phyloP scores from a whole-genome alignment of 1,139 yeast genomes.

The Oligophagozyma castellii region DNA sequence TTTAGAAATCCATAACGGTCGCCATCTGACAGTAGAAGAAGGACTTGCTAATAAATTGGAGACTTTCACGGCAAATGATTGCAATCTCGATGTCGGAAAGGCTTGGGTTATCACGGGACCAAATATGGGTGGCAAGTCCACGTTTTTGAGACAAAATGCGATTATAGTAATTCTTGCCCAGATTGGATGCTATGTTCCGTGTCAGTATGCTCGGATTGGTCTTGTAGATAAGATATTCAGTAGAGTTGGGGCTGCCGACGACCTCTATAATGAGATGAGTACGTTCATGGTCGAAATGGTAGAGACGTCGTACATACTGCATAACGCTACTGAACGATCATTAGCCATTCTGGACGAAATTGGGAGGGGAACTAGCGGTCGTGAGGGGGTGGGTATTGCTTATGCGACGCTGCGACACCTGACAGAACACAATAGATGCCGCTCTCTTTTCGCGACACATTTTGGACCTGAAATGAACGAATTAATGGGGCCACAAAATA shows the following conservation, averaged over 20 bases:
- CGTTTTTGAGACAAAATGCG: slow-evolving; percentile 80
- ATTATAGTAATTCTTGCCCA: slow-evolving; percentile 75
- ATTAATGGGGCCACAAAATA: slow-evolving; percentile 26
- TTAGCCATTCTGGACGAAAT: slow-evolving; percentile 87
- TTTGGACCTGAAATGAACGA: slow-evolving; percentile 57
- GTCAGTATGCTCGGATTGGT: slow-evolving; percentile 55
- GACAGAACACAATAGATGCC: slow-evolving; percentile 42
- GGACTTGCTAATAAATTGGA: slow-evolving; percentile 33
- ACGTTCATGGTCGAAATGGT: slow-evolving; percentile 98
- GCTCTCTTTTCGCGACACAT: slow-evolving; percentile 88
- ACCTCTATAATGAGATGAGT: slow-evolving; percentile 70
- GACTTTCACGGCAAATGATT: slow-evolving; percentile 56
- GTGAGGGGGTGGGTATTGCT: slow-evolving; percentile 85
- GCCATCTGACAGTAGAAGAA: slow-evolving; percentile 84
- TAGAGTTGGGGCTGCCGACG: slow-evolving; percentile 86
- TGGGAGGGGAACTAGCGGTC: slow-evolving; percentile 90
- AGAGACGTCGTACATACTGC: slow-evolving; percentile 73
- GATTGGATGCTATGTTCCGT: slow-evolving; percentile 84
- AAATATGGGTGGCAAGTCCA: slow-evolving; percentile 96
- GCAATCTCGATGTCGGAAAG: slow-evolving; percentile 28
- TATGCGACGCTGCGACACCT: slow-evolving; percentile 61
- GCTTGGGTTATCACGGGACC: slow-evolving; percentile 86
- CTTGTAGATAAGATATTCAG: slow-evolving; percentile 79
- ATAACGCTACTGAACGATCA: slow-evolving; percentile 62
- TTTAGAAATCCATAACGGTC: slow-evolving; percentile 43